phyloP scores from a whole-genome alignment of 2,329 filamentous ascomycete species.

The Daldinia sp. region DNA sequence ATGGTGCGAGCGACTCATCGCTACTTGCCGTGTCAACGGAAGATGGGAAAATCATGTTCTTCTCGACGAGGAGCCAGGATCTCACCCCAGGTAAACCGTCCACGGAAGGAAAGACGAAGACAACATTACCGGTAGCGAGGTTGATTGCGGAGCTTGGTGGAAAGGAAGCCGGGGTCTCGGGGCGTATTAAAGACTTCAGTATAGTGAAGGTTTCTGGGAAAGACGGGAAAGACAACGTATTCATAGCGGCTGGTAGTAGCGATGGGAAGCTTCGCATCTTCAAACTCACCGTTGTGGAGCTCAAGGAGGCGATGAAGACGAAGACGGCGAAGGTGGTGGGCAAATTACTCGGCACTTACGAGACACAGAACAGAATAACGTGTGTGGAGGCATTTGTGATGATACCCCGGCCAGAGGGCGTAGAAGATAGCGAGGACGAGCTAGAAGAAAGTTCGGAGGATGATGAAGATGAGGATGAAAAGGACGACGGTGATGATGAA shows the following conservation, averaged over 20 bases:
- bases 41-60: constrained; percentile 87
- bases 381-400: constrained; percentile 88
- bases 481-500: constrained; percentile 31
- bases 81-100: constrained; percentile 50
- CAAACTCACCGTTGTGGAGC: constrained; percentile 60
- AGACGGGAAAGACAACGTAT: constrained; percentile 52
- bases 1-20: constrained; percentile 57
- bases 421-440: constrained; percentile 63
- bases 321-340: constrained; percentile 58
- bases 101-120: constrained; percentile 52
- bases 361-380: constrained; percentile 88
- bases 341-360: constrained; percentile 76
- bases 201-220: constrained; percentile 58
- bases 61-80: constrained; percentile 69
- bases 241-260: constrained; percentile 80
- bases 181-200: constrained; percentile 89
- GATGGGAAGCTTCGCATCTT: constrained; percentile 87
- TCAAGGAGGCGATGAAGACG: constrained; percentile 46
- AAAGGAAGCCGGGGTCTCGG: constrained; percentile 68
- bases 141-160: constrained; percentile 83
- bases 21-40: constrained; percentile 85
- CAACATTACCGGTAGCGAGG: constrained; percentile 64
- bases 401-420: constrained; percentile 70
- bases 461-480: constrained; percentile 40
- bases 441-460: constrained; percentile 35